These are phyloP conservation scores for Ormosia emarginata DNA, from an alignment of 306 rosid genomes.

Conservation along the genomic window DNA sequence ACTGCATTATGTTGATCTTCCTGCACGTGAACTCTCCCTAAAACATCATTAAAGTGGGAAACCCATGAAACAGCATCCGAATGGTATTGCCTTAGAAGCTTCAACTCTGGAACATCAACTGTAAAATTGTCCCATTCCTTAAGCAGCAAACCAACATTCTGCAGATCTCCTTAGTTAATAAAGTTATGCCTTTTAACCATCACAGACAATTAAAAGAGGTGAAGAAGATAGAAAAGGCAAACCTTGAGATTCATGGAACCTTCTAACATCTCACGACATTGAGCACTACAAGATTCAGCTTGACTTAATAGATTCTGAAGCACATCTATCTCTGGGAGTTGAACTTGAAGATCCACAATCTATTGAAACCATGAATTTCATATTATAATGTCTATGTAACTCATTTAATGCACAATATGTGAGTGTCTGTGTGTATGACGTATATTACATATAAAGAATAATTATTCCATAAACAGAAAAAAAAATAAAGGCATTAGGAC, in stretches of 20 bases:
- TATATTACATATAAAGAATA: not conserved
- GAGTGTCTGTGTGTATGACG: not conserved
- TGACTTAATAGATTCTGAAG: slow-evolving; percentile 57
- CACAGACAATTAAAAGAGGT: not conserved
- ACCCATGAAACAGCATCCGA: slow-evolving; percentile 67
- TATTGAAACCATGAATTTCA: slow-evolving; percentile 32
- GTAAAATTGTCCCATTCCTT: slow-evolving; percentile 52
- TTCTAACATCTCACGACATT: slow-evolving; percentile 55
- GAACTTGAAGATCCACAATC: slow-evolving; percentile 65
- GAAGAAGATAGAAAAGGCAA: slow-evolving; percentile 11
- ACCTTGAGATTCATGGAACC: slow-evolving; percentile 76
- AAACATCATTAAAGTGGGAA: slow-evolving; percentile 50
- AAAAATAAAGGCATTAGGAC: not conserved
- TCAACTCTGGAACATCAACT: slow-evolving; percentile 76
- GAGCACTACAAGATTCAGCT: slow-evolving; percentile 61
- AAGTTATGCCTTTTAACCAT: slow-evolving; percentile 14
- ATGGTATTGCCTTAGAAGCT: slow-evolving; percentile 60
- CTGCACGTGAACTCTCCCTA: slow-evolving; percentile 45
- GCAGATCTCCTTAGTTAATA: slow-evolving; percentile 35
- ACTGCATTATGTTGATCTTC: slow-evolving; percentile 59
- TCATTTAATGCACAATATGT: not conserved
- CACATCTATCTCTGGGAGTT: slow-evolving; percentile 61
- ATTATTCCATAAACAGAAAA: not conserved
- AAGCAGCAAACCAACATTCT: slow-evolving; percentile 69
- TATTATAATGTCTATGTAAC: slow-evolving; percentile 1